A percentile compares a stretch with the other conserved stretches of the same genome.
Conservation (phyloP, 108 stramenopile genomes). For the Cyclotella baltica region DNA sequence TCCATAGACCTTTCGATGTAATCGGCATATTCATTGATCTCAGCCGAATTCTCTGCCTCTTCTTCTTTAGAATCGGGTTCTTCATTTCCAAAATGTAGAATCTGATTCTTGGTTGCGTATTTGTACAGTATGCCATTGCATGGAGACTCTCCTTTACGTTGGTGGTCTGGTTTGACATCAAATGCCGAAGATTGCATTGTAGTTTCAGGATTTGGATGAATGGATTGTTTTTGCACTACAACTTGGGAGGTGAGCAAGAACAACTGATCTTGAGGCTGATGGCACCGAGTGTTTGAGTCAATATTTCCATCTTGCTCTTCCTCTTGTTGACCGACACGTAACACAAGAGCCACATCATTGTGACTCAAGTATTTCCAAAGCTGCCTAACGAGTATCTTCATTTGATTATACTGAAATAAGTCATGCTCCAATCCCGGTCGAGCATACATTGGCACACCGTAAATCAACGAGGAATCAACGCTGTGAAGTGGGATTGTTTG, state of each 20-base stretch:
- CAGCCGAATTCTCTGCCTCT: constrained; percentile 5
- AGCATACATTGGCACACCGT: constrained; percentile 55
- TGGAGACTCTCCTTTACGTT: constrained; percentile 33
- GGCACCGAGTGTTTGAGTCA: background rate
- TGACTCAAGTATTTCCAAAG: constrained; percentile 47
- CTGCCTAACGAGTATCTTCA: constrained; percentile 53
- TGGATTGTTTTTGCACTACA: constrained; percentile 30
- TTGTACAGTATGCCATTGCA: constrained; percentile 50
- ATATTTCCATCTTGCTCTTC: background rate
- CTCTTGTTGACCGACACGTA: constrained; percentile 21
- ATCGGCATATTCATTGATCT: constrained; percentile 36
- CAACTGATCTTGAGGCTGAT: constrained; percentile 13
- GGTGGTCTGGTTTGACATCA: constrained; percentile 24
- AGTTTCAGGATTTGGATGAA: background rate
- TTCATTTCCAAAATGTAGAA: constrained; percentile 56
- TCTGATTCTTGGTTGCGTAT: constrained; percentile 48
- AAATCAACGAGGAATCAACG: constrained; percentile 52
- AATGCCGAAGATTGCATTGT: constrained; percentile 10
- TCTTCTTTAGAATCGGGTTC: constrained; percentile 11
- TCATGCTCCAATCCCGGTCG: constrained; percentile 44
- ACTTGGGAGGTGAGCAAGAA: constrained; percentile 51
- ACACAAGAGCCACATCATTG: constrained; percentile 47
- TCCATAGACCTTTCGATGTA: constrained; percentile 57
- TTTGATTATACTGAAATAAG: constrained; percentile 49
- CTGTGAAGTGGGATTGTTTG: constrained; percentile 46